phyloP scores from a whole-genome alignment of 768 basidiomycete genomes.

The Amyloporia xantha region DNA sequence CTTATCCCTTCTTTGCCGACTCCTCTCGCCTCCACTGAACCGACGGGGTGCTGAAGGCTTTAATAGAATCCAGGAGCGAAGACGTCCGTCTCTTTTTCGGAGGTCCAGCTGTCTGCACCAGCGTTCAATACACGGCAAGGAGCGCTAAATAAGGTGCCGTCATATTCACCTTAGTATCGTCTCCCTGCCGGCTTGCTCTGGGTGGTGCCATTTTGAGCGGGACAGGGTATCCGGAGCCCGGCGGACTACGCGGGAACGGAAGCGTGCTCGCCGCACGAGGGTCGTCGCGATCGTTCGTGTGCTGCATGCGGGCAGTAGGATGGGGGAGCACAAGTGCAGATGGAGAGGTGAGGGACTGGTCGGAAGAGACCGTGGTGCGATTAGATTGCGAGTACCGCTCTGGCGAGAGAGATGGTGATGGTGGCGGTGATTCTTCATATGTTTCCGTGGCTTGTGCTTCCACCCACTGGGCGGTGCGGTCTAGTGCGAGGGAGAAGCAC shows the following conservation, averaged over 20 bases:
- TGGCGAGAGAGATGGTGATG: slow-evolving; percentile 3
- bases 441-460: slow-evolving; percentile 15
- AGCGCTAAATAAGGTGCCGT: neutral
- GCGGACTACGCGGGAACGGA: slow-evolving; percentile 23
- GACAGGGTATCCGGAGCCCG: slow-evolving; percentile 20
- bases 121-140: neutral
- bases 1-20: slow-evolving; percentile 1
- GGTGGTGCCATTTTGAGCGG: slow-evolving; percentile 17
- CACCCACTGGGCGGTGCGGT: slow-evolving; percentile 20
- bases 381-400: slow-evolving; percentile 12
- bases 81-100: slow-evolving; percentile 19
- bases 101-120: slow-evolving; percentile 8
- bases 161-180: neutral
- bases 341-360: slow-evolving; percentile 9
- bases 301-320: slow-evolving; percentile 2
- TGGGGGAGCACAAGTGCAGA: slow-evolving; percentile 4
- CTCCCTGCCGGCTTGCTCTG: neutral
- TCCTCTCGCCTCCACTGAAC: slow-evolving; percentile 12
- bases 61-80: slow-evolving; percentile 19
- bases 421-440: slow-evolving; percentile 12
- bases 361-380: slow-evolving; percentile 20
- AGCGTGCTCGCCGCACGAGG: slow-evolving; percentile 8
- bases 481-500: slow-evolving; percentile 1
- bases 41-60: slow-evolving; percentile 10
- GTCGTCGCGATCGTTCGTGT: neutral